Conservation (phyloP, 2,329 filamentous ascomycete species). For the Allantophomopsis cytisporea region DNA sequence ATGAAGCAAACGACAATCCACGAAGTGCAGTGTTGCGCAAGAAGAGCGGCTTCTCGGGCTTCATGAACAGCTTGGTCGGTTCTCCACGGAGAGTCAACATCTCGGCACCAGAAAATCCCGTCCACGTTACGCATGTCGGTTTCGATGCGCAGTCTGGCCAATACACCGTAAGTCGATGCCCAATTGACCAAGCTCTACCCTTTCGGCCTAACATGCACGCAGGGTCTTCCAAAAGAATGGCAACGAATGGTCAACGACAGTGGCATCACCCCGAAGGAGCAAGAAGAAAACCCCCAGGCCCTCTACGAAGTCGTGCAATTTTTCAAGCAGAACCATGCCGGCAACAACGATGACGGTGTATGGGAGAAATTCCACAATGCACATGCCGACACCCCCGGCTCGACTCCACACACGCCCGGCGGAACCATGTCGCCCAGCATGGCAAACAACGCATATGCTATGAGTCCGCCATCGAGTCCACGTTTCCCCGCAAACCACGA, state of each 20-base stretch:
- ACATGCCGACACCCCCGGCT: conserved; percentile 40
- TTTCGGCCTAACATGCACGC: conserved; percentile 13
- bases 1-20: conserved; percentile 57
- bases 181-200: too few species aligned
- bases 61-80: conserved; percentile 72
- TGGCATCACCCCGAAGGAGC: conserved; percentile 90
- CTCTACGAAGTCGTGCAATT: conserved; percentile 94
- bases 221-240: conserved; percentile 97
- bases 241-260: conserved; percentile 90
- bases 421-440: conserved; percentile 21
- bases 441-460: conserved; percentile 40
- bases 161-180: conserved; percentile 55
- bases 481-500: conserved; percentile 81
- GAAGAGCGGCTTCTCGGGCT: conserved; percentile 79
- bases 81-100: conserved; percentile 87
- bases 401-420: conserved; percentile 14
- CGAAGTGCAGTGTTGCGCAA: conserved; percentile 51
- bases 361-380: conserved; percentile 96
- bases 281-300: conserved; percentile 88
- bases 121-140: conserved; percentile 95
- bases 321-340: conserved; percentile 87
- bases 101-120: conserved; percentile 93
- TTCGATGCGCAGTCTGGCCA: conserved; percentile 94
- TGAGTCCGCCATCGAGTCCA: conserved; percentile 72
- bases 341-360: conserved; percentile 62